Percentiles rank a stretch among this genome's conserved stretches.
These are phyloP conservation scores for Linum lewisii DNA, from an alignment of 345 rosid species.

Conservation along the genomic window DNA sequence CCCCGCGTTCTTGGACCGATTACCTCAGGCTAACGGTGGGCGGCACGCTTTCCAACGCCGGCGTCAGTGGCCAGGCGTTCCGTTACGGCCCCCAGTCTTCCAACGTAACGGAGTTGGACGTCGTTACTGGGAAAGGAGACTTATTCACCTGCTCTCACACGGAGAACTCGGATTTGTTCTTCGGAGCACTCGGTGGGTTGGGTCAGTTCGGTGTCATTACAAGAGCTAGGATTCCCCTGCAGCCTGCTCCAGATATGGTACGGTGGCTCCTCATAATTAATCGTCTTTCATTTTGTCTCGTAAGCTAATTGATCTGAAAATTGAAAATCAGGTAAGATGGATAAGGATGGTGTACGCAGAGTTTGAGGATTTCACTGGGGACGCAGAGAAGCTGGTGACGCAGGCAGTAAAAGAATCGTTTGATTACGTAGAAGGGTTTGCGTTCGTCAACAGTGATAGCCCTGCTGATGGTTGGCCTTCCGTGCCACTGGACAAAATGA, in stretches of 20 bases:
- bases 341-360: slow-evolving; percentile 70
- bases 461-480: slow-evolving; percentile 81
- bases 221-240: slow-evolving; percentile 59
- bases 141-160: slow-evolving; percentile 43
- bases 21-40: slow-evolving; percentile 80
- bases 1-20: slow-evolving; percentile 95
- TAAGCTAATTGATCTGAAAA: background rate
- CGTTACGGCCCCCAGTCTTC: slow-evolving; percentile 81
- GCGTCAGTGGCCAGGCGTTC: slow-evolving; percentile 91
- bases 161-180: slow-evolving; percentile 57
- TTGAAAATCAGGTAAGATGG: slow-evolving; percentile 70
- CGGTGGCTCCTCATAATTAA: slow-evolving; percentile 1
- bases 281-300: too few species aligned
- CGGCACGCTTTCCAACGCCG: slow-evolving; percentile 91
- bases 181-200: slow-evolving; percentile 70
- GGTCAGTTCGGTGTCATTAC: slow-evolving; percentile 94
- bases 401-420: slow-evolving; percentile 41
- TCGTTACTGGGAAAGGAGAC: slow-evolving; percentile 75
- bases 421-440: slow-evolving; percentile 89
- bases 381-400: slow-evolving; percentile 76
- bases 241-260: slow-evolving; percentile 81
- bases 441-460: slow-evolving; percentile 71
- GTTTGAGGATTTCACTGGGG: slow-evolving; percentile 57
- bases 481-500: slow-evolving; percentile 36
- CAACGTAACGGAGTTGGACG: slow-evolving; percentile 84